Evolutionary conservation across 208 protist genomes (phyloP).

Genomic region (Trypanosoma rangeli): DNA sequence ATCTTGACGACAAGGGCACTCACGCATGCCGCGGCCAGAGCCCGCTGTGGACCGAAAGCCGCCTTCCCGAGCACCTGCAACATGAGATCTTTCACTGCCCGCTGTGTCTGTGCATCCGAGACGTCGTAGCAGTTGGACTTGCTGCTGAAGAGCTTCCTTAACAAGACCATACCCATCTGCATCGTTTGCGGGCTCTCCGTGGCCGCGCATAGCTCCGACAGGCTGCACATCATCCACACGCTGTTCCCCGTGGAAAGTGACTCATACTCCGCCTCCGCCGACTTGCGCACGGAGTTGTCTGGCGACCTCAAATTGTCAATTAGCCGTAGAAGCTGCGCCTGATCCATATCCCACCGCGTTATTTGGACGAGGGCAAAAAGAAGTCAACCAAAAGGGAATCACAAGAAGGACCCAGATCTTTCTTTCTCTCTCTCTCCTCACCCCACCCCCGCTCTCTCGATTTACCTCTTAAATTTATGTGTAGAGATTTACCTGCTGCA

Average conservation of each 20-base stretch:
- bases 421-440: not conserved
- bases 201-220: constrained; percentile 56
- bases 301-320: constrained; percentile 48
- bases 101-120: constrained; percentile 45
- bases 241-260: constrained; percentile 36
- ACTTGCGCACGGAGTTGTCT: constrained; percentile 70
- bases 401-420: not conserved
- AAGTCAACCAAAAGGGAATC: not conserved
- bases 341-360: constrained; percentile 35
- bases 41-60: constrained; percentile 49
- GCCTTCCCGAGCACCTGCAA: constrained; percentile 59
- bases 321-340: constrained; percentile 44
- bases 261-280: constrained; percentile 76
- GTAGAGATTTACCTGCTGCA: not conserved
- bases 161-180: constrained; percentile 66
- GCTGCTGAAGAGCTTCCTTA: constrained; percentile 72
- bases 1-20: constrained; percentile 69
- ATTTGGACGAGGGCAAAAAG: constrained; percentile 11
- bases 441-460: too few species aligned
- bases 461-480: not conserved
- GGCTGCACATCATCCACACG: constrained; percentile 57
- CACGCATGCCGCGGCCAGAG: constrained; percentile 73
- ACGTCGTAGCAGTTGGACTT: constrained; percentile 48
- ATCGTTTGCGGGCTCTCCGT: constrained; percentile 39
- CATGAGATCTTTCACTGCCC: constrained; percentile 52